These are phyloP conservation scores for Aspergillus sp. DNA, from an alignment of 2,329 filamentous ascomycete species.

Conservation along the genomic window DNA sequence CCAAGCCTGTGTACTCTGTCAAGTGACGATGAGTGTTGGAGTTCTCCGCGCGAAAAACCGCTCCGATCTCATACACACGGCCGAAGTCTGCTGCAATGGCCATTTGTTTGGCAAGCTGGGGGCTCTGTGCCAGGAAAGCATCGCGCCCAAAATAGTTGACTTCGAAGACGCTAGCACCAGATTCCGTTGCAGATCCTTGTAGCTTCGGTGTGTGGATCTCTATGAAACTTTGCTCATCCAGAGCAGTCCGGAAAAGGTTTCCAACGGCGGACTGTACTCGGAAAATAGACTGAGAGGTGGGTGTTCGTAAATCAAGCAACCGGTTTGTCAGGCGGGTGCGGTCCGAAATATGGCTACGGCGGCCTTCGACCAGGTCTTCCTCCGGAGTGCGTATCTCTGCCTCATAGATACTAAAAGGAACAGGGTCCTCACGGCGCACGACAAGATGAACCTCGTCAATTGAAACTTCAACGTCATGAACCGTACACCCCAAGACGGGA, in stretches of 20 bases:
- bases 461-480: constrained; percentile 73
- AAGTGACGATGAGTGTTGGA: constrained; percentile 93
- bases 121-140: constrained; percentile 87
- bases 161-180: constrained; percentile 86
- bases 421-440: constrained; percentile 59
- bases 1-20: constrained; percentile 90
- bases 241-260: constrained; percentile 72
- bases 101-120: constrained; percentile 92
- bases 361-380: constrained; percentile 55
- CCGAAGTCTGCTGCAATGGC: constrained; percentile 85
- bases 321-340: constrained; percentile 75
- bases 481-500: constrained; percentile 70
- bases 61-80: constrained; percentile 83
- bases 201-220: constrained; percentile 94
- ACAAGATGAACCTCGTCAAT: constrained; percentile 66
- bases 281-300: constrained; percentile 83
- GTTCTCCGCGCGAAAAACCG: constrained; percentile 92
- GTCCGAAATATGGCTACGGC: constrained; percentile 64
- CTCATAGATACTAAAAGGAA: constrained; percentile 70
- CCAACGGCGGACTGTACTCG: constrained; percentile 79
- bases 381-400: constrained; percentile 62
- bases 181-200: constrained; percentile 86
- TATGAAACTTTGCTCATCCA: constrained; percentile 76
- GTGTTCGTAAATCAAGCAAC: constrained; percentile 81
- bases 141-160: constrained; percentile 86